Percentiles rank a stretch among this genome's conserved stretches.
These are phyloP conservation scores for Citrus sinensis DNA, from an alignment of 345 rosid genomes.

Conservation along the genomic window DVS_A1.0 CM039168.1:2930501-2931000, in stretches of 20 bases:
- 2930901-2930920: constrained; percentile 33
- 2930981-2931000: background rate
- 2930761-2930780: no score
- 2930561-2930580: no score
- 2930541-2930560: background rate
- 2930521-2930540: background rate
- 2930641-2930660: no score
- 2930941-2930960: constrained; percentile 1
- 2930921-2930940: constrained; percentile 10
- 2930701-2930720: no score
- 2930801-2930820: constrained; percentile 4
- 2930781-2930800: background rate
- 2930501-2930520: background rate
- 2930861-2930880: constrained; percentile 42
- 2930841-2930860: constrained; percentile 38
- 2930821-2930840: constrained; percentile 8
- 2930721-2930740: no score
- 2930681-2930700: no score
- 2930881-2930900: constrained; percentile 20
- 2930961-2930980: constrained; percentile 9
- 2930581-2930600: no score
- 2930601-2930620: no score
- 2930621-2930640: no score
- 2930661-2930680: no score
- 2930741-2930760: background rate